These are phyloP conservation scores for Cicer arietinum DNA, from an alignment of 306 rosid genomes.

Conservation along the genomic window DNA sequence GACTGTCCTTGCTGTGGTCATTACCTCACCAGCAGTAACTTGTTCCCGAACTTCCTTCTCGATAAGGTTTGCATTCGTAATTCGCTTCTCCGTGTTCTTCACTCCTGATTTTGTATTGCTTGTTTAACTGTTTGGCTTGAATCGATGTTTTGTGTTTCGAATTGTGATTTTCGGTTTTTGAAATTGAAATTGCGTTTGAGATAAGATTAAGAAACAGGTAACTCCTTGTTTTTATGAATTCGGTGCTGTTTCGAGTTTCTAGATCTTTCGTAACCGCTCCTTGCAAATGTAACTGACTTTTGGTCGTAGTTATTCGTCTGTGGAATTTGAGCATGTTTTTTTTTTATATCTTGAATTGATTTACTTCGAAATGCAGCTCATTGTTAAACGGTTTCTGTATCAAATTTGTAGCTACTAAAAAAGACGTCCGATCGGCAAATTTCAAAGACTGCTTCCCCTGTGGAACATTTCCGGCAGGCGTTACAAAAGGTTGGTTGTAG, in stretches of 20 bases:
- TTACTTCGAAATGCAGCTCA: slow-evolving; percentile 73
- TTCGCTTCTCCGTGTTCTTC: not conserved
- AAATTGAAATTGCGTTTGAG: not conserved
- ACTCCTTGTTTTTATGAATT: not conserved
- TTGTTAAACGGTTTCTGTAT: slow-evolving; percentile 66
- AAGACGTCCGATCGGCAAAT: slow-evolving; percentile 83
- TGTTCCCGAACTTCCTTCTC: slow-evolving; percentile 84
- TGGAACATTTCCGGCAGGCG: slow-evolving; percentile 82
- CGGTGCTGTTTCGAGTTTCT: slow-evolving; percentile 19
- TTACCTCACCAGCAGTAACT: slow-evolving; percentile 73
- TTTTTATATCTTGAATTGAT: slow-evolving; percentile 46
- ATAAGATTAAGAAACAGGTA: not conserved
- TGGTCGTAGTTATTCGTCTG: slow-evolving; percentile 4
- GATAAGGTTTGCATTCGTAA: slow-evolving; percentile 72
- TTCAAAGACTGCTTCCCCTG: slow-evolving; percentile 79
- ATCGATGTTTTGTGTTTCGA: not conserved
- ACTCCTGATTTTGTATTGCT: not conserved
- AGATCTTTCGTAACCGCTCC: not conserved
- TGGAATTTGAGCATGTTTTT: slow-evolving; percentile 39
- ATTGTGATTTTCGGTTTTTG: not conserved
- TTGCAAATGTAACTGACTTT: not conserved
- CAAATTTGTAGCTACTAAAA: slow-evolving; percentile 84
- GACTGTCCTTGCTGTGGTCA: slow-evolving; percentile 96
- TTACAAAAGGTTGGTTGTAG: slow-evolving; percentile 70
- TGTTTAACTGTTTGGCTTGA: not conserved